phyloP scores from a whole-genome alignment of 1,284 basidiomycete species.

The Lentinula novae-zelandiae region DNA sequence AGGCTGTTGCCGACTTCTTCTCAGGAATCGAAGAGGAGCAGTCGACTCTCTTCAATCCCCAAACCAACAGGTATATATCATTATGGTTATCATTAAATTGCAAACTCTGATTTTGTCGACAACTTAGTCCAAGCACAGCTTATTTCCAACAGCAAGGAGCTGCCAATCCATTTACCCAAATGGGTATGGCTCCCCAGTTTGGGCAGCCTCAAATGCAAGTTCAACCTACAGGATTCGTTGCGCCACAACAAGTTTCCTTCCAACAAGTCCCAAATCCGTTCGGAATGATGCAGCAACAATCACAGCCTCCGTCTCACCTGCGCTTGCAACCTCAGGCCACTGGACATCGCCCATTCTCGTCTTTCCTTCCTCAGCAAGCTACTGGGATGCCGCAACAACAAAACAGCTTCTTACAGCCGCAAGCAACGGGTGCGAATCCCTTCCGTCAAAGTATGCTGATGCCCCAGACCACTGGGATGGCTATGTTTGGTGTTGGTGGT shows the following conservation, averaged over 20 bases:
- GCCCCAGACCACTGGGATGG: constrained; percentile 67
- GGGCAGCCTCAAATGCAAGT: constrained; percentile 37
- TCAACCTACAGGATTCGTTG: constrained; percentile 61
- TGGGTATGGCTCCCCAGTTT: constrained; percentile 45
- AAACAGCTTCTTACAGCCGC: constrained; percentile 43
- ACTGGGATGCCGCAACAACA: constrained; percentile 29
- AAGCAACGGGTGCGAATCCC: constrained; percentile 71
- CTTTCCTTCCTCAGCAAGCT: constrained; percentile 46
- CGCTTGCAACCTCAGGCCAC: constrained; percentile 32
- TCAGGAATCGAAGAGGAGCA: constrained; percentile 85
- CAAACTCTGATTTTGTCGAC: constrained; percentile 11
- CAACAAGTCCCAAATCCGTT: constrained; percentile 45
- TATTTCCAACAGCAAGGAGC: constrained; percentile 62
- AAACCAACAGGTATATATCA: constrained; percentile 45
- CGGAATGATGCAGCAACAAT: constrained; percentile 23
- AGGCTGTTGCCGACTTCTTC: constrained; percentile 85
- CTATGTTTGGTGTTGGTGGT: constrained; percentile 30
- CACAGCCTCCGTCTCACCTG: constrained; percentile 24
- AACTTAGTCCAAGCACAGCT: constrained; percentile 41
- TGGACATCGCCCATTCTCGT: constrained; percentile 53
- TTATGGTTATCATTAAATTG: neutral
- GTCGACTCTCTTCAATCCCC: constrained; percentile 68
- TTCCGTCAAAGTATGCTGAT: constrained; percentile 66
- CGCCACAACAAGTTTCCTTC: constrained; percentile 39
- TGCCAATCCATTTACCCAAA: constrained; percentile 79